Base-by-base conservation (phyloP, 2,329 filamentous ascomycete genomes). In the Cadophora malorum region DNA sequence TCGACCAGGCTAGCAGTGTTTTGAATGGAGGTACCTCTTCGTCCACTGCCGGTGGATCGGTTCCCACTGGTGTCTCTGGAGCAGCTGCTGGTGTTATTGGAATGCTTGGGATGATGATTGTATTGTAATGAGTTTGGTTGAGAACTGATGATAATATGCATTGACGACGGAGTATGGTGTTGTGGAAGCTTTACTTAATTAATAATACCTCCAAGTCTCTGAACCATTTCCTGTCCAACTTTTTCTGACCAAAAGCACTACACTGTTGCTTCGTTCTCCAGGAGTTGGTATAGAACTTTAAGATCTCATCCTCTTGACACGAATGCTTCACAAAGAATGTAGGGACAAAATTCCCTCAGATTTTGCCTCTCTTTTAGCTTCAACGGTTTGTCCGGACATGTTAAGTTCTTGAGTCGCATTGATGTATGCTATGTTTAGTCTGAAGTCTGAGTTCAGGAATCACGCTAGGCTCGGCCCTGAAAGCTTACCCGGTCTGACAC, bases 51-150 rank as follows among this genome's bases (percentile, higher is more conserved):
- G 65, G 56, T 21, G 70, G 58, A 25, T 58, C 65, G 21, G 28
- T 66, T 1, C 67, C 64, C 14, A 70, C 67, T 47, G 65, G 58
- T 38, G 58, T 68, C 12, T 66, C 67, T 16, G 65, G 68, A 28
- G 67, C 65, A 38, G 67, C 65, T 2, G 64, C 64, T 47, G 69
- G 70, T 4, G 64, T 70, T 35, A 53, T 72, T 52, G 67, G 69
- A 14, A 38, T 71, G 55, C 14, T 69, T 47, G 67, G 70, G 4
- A 25, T 72, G 58, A 69, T 72, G 63, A 63, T 68, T 35, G 65
- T 59, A 5, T 63, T 72, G 67, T 70, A 33, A 66, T 31, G 10
- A 25, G 16, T 35, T 23, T 16, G 55, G n/a, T 33, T 9, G 45
- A 49, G 45, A 8, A 9, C 19, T 58, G 16, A 41, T 59, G 56